Evolutionary conservation across 2,329 filamentous ascomycete genomes (phyloP).

Genomic region (Phaeosphaeriaceae sp.): DNA sequence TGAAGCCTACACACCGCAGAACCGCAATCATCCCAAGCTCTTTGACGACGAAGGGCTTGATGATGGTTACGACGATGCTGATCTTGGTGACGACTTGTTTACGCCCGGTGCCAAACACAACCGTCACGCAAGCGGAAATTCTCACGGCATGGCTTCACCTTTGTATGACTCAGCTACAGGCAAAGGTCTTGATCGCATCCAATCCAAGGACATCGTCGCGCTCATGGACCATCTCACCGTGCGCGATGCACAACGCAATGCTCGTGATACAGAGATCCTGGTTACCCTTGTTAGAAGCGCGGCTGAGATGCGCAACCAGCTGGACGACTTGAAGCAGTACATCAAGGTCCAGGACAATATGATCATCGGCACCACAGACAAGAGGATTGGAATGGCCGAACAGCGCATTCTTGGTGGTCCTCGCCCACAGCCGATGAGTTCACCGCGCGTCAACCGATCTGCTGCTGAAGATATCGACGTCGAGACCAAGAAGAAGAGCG

Average conservation of each 20-base stretch:
- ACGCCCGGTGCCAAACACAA: slow-evolving; percentile 55
- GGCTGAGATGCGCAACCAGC: slow-evolving; percentile 95
- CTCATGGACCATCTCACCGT: slow-evolving; percentile 99
- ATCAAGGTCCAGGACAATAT: slow-evolving; percentile 89
- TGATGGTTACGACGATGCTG: slow-evolving; percentile 58
- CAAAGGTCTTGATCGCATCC: slow-evolving; percentile 85
- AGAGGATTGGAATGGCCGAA: slow-evolving; percentile 84
- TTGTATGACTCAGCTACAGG: slow-evolving; percentile 91
- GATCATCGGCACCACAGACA: slow-evolving; percentile 85
- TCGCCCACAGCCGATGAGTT: slow-evolving; percentile 69
- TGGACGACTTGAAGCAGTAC: slow-evolving; percentile 93
- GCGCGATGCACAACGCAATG: slow-evolving; percentile 93
- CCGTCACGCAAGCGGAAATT: slow-evolving; percentile 84
- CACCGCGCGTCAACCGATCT: slow-evolving; percentile 64
- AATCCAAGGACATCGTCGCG: slow-evolving; percentile 95
- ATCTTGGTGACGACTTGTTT: slow-evolving; percentile 54
- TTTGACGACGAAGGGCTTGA: slow-evolving; percentile 64
- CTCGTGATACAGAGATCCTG: slow-evolving; percentile 93
- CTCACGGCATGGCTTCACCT: slow-evolving; percentile 87
- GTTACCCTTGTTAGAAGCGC: slow-evolving; percentile 93
- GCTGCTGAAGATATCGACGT: slow-evolving; percentile 61
- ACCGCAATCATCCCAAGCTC: slow-evolving; percentile 55
- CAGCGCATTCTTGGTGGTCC: slow-evolving; percentile 85
- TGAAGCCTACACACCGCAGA: slow-evolving; percentile 56
- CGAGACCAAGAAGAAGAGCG: slow-evolving; percentile 82